A percentile compares a stretch with the other conserved stretches of the same genome.
These are phyloP conservation scores for Solanum bukasovii DNA, from an alignment of 257 asterid genomes.

Conservation along the genomic window DNA sequence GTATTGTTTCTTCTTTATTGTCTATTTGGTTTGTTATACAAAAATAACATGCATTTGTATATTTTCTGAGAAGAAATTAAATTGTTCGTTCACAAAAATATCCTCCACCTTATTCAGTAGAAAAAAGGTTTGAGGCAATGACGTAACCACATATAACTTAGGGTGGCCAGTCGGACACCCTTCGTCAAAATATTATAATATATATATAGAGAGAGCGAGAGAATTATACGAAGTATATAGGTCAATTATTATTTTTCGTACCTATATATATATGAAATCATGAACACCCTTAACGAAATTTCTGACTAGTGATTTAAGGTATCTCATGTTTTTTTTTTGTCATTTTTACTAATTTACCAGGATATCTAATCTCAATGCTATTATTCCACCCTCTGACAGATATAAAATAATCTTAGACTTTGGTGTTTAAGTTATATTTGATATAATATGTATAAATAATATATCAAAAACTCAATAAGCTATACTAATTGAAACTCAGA, in stretches of 20 bases:
- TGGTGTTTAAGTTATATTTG: not conserved
- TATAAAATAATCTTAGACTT: not conserved
- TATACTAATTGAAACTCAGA: no score
- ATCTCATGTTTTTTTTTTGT: not conserved
- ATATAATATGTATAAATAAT: not conserved
- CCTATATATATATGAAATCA: not conserved
- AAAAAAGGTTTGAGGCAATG: not conserved
- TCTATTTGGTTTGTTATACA: not conserved
- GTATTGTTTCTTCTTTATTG: not conserved
- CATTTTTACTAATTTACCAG: not conserved
- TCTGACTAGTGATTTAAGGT: no score
- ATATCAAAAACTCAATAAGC: not conserved
- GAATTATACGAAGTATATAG: no score
- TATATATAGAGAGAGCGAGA: no score
- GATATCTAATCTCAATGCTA: not conserved
- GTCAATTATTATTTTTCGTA: no score
- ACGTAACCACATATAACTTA: not conserved
- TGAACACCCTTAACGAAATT: not conserved
- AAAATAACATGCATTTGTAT: not conserved
- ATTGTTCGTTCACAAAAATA: not conserved
- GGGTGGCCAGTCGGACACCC: not conserved
- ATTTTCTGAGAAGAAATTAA: fast-evolving
- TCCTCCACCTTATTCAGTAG: not conserved
- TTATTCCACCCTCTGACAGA: fast-evolving
- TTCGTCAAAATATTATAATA: no score